phyloP scores from a whole-genome alignment of 1,284 basidiomycete genomes.

The Mycosarcoma mackinlayi region DNA sequence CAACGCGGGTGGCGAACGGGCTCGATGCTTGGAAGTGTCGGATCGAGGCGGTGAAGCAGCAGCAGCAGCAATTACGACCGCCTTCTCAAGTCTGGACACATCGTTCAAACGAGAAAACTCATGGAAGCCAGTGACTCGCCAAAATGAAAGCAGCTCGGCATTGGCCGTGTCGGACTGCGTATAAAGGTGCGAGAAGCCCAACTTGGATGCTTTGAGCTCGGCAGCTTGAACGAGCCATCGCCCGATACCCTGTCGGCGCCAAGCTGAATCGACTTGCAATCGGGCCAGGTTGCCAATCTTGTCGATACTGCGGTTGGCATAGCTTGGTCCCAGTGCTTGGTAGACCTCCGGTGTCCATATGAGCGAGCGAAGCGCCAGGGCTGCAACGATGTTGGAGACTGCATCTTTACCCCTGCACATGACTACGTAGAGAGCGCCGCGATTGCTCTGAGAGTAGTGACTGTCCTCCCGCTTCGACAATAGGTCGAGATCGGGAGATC shows the following conservation, averaged over 20 bases:
- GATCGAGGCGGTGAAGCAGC: neutral
- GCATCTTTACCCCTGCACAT: conserved; percentile 3
- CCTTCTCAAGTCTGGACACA: conserved; percentile 35
- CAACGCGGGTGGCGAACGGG: conserved; percentile 4
- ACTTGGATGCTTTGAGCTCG: conserved; percentile 39
- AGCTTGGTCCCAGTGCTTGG: conserved; percentile 39
- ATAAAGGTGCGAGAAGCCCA: conserved; percentile 44
- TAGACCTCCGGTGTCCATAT: conserved; percentile 52
- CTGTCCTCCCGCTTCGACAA: conserved; percentile 34
- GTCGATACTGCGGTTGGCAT: conserved; percentile 49
- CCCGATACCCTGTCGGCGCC: conserved; percentile 40
- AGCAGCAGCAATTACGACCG: neutral
- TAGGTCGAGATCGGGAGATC: conserved; percentile 32
- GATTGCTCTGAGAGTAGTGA: conserved; percentile 42
- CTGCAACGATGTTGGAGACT: conserved; percentile 22
- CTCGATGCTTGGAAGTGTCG: conserved; percentile 10
- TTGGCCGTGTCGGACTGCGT: conserved; percentile 21
- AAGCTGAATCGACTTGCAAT: conserved; percentile 29
- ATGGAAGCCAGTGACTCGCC: conserved; percentile 21
- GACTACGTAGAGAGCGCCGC: conserved; percentile 41
- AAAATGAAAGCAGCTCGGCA: conserved; percentile 29
- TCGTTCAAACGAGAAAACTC: conserved; percentile 33
- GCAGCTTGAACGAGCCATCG: conserved; percentile 40
- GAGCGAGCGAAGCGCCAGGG: conserved; percentile 39
- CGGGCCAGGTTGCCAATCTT: conserved; percentile 36